phyloP scores from a whole-genome alignment of 257 asterid species.

The Buddleja alternifolia region DNA sequence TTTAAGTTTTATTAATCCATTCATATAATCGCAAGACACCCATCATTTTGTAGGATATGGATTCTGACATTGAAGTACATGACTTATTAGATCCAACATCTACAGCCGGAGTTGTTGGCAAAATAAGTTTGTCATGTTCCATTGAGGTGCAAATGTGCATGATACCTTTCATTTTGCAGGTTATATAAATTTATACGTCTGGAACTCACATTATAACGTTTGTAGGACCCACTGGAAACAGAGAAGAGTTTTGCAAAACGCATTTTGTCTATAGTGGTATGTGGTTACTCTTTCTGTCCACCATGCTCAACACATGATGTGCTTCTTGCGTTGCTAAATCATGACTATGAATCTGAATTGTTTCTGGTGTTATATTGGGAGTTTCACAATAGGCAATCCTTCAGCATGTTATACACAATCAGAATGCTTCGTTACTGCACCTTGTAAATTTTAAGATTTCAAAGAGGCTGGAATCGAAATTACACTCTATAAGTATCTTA shows the following conservation, averaged over 20 bases:
- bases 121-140: constrained; percentile 76
- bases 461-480: constrained; percentile 1
- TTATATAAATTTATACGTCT: constrained; percentile 25
- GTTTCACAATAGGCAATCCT: constrained; percentile 9
- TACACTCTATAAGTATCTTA: constrained; percentile 8
- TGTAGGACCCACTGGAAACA: constrained; percentile 95
- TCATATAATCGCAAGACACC: constrained; percentile 15
- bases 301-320: constrained; percentile 27
- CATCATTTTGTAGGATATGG: constrained; percentile 63
- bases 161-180: constrained; percentile 15
- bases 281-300: constrained; percentile 32
- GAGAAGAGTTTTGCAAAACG: constrained; percentile 81
- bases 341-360: constrained; percentile 4
- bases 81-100: constrained; percentile 78
- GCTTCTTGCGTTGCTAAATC: constrained; percentile 13
- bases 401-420: constrained; percentile 6
- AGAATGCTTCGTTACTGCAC: constrained; percentile 8
- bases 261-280: constrained; percentile 90
- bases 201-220: constrained; percentile 33
- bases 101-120: constrained; percentile 62
- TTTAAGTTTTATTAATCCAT: background rate
- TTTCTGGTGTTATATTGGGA: constrained; percentile 15
- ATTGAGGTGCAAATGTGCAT: constrained; percentile 66
- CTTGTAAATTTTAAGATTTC: background rate
- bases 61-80: constrained; percentile 56